Evolutionary conservation across 352 stramenopile genomes (phyloP), one percentile per base, ranked within the genome.

Genomic region (Phytophthora syringae): DNA sequence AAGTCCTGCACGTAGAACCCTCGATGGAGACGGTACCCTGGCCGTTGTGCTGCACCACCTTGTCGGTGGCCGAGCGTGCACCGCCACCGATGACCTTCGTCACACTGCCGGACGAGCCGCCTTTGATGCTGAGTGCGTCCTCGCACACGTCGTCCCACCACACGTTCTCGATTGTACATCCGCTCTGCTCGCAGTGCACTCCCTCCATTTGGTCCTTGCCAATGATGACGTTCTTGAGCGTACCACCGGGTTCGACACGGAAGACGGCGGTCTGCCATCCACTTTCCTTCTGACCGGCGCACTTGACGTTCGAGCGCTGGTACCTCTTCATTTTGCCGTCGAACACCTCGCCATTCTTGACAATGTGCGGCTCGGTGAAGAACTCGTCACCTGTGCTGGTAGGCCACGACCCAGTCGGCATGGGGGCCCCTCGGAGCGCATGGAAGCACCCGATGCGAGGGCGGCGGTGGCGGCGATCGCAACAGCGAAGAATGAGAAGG

Each of bases 161-260:
- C n/a, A n/a, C n/a, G n/a, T n/a, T n/a, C n/a, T n/a, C n/a, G n/a
- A n/a, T n/a, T n/a, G n/a, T n/a, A 25, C 60, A 67, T 5, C 60
- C 60, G 43, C 60, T 67, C 51, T 67, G 59, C 20, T 67, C 59
- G 50, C 59, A 67, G 59, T 67, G 59, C 22, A 67, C 59, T 7
- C 59, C 59, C 43, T 67, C 60, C 51, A 61, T 67, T 56, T 67
- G 60, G n/a, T 82, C 74, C 52, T 81, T 60, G 11, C 74, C 69
- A 69, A 77, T 82, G 72, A 77, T 84, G 0, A 80, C 77, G 50
- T 84, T 86, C 60, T 86, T 75, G 48, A 83, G 66, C 10, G 51
- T 75, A 53, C 72, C 74, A 72, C 75, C 72, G 50, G 69, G 55
- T 28, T 77, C 62, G 43, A 71, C 56, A 37, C 72, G 75, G 60